A percentile compares a stretch with the other conserved stretches of the same genome.
Conservation (phyloP, 2,329 filamentous ascomycete genomes). For the Botrytis galanthina region DNA sequence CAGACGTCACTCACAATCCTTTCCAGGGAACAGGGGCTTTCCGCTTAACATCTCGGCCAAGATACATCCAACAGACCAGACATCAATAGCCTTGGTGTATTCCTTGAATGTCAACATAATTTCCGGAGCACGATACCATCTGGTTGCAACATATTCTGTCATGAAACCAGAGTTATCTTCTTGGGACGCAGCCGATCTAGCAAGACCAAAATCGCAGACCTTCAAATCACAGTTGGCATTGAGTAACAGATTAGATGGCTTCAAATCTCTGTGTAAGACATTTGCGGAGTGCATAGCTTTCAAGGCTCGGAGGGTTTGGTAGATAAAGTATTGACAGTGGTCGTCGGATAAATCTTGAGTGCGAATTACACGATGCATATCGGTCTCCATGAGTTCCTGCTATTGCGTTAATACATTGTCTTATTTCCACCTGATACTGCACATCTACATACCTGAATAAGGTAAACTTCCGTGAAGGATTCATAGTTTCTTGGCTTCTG, state of each 20-base stretch:
- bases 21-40: constrained; percentile 96
- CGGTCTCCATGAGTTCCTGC: constrained; percentile 97
- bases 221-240: constrained; percentile 99
- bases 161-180: constrained; percentile 99
- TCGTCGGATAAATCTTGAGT: constrained; percentile 98
- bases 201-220: constrained; percentile 97
- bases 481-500: constrained; percentile 97
- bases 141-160: constrained; percentile 99
- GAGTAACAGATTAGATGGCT: constrained; percentile 92
- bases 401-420: constrained; percentile 23
- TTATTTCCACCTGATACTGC: not conserved
- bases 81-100: constrained; percentile 98
- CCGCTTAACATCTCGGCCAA: constrained; percentile 98
- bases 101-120: constrained; percentile 99
- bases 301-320: constrained; percentile 93
- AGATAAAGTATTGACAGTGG: constrained; percentile 99
- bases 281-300: constrained; percentile 99
- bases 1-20: constrained; percentile 72
- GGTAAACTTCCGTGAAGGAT: constrained; percentile 94
- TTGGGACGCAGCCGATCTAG: constrained; percentile 90
- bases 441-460: constrained; percentile 74
- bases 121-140: constrained; percentile 98
- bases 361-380: constrained; percentile 98
- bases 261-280: constrained; percentile 93
- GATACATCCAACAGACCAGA: constrained; percentile 98